These are phyloP conservation scores for Ustilago cynodontis DNA, from an alignment of 1,284 basidiomycete species.

Conservation along the genomic window DNA sequence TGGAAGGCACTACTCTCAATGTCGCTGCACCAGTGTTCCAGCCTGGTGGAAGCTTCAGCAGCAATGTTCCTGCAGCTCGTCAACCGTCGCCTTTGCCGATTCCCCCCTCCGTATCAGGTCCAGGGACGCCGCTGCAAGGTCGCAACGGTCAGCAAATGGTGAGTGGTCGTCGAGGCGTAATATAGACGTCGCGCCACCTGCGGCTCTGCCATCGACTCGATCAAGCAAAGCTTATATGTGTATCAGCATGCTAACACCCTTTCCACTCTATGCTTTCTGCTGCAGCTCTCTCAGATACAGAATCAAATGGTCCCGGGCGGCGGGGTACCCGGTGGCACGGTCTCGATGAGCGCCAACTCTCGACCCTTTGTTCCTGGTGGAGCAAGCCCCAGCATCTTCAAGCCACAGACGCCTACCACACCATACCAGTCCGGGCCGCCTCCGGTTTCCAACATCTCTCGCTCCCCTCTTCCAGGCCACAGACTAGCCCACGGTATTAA, in stretches of 20 bases:
- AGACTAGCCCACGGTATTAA: slow-evolving; percentile 33
- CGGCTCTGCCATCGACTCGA: no score
- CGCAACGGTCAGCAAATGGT: slow-evolving; percentile 17
- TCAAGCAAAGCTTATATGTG: background rate
- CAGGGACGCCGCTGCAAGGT: background rate
- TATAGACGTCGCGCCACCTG: background rate
- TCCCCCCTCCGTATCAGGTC: background rate
- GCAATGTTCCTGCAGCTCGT: background rate
- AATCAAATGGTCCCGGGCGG: slow-evolving; percentile 33
- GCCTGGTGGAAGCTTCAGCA: slow-evolving; percentile 12
- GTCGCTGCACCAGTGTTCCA: slow-evolving; percentile 43
- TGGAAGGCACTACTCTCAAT: slow-evolving; percentile 41
- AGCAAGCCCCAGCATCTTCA: slow-evolving; percentile 5
- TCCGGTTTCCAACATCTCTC: background rate
- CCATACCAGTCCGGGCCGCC: slow-evolving; percentile 8
- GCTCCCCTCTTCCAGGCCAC: slow-evolving; percentile 26
- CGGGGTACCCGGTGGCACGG: slow-evolving; percentile 19
- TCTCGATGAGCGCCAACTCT: slow-evolving; percentile 32
- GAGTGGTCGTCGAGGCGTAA: background rate
- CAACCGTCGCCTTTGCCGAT: slow-evolving; percentile 19
- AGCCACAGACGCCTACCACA: slow-evolving; percentile 19
- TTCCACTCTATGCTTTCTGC: background rate
- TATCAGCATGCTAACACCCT: slow-evolving; percentile 11
- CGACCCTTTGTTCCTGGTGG: slow-evolving; percentile 40
- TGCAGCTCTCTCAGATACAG: slow-evolving; percentile 45